Percentiles rank a stretch among this genome's conserved stretches.
phyloP scores from a whole-genome alignment of 2,329 filamentous ascomycete genomes.

The Aspergillus piperis region DNA sequence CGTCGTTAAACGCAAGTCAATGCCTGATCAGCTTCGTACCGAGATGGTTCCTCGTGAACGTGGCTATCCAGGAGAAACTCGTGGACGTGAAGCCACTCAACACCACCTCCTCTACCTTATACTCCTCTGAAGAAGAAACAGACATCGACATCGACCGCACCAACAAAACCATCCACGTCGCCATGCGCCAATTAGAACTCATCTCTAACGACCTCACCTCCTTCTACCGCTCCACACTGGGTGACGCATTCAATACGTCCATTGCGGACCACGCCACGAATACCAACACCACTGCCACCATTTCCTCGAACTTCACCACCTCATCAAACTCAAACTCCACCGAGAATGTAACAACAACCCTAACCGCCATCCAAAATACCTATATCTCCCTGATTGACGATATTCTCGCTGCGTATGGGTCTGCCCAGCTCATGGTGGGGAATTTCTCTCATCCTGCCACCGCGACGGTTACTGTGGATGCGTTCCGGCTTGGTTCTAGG shows the following conservation, averaged over 20 bases:
- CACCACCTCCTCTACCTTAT: no score
- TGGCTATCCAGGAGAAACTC: background rate
- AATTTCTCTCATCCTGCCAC: background rate
- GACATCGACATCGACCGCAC: background rate
- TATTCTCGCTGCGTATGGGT: background rate
- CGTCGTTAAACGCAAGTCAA: background rate
- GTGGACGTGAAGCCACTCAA: no score
- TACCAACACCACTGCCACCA: background rate
- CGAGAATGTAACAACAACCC: background rate
- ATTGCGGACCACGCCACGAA: background rate
- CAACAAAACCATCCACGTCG: conserved; percentile 2
- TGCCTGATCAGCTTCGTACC: background rate
- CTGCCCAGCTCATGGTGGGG: background rate
- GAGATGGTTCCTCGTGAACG: background rate
- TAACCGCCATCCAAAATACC: background rate
- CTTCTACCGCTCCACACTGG: conserved; percentile 1
- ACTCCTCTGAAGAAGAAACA: background rate
- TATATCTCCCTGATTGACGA: conserved; percentile 3
- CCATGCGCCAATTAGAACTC: background rate
- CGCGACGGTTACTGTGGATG: background rate
- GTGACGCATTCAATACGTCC: conserved; percentile 1
- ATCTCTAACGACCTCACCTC: background rate
- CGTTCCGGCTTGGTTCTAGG: background rate
- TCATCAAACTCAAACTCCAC: no score
- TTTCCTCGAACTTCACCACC: no score